phyloP scores from a whole-genome alignment of 2,329 filamentous ascomycete genomes.

The Parascedosporium putredinis region DNA sequence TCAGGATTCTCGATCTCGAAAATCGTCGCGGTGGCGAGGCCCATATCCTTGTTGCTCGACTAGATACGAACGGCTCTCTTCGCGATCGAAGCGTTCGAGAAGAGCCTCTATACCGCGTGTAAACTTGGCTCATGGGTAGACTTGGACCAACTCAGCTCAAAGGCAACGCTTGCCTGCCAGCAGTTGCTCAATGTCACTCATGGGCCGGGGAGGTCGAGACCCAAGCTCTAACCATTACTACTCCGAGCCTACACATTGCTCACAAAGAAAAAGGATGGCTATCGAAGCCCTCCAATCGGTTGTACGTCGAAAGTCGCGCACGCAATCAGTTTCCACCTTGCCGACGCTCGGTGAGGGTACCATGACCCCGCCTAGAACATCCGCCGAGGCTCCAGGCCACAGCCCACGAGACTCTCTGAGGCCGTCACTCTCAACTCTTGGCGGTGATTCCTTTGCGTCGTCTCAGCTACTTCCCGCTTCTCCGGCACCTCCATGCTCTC shows the following conservation, averaged over 20 bases:
- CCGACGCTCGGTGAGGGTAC: neutral
- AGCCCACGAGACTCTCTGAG: no score
- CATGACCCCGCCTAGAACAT: neutral
- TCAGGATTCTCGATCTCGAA: slow-evolving; percentile 54
- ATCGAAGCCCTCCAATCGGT: slow-evolving; percentile 55
- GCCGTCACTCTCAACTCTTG: no score
- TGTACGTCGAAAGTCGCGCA: slow-evolving; percentile 40
- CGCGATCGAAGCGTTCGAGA: slow-evolving; percentile 57
- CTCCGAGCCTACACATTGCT: slow-evolving; percentile 35
- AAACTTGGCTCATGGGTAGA: slow-evolving; percentile 58
- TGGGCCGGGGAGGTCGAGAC: slow-evolving; percentile 8
- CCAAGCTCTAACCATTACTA: slow-evolving; percentile 23
- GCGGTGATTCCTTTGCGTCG: no score
- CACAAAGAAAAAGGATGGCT: slow-evolving; percentile 45
- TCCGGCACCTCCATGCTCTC: neutral
- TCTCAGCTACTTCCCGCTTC: neutral
- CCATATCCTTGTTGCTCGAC: slow-evolving; percentile 50
- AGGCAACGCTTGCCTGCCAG: slow-evolving; percentile 28
- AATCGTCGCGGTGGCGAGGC: slow-evolving; percentile 43
- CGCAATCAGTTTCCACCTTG: slow-evolving; percentile 30
- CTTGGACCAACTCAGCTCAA: slow-evolving; percentile 38
- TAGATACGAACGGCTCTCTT: slow-evolving; percentile 40
- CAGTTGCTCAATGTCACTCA: slow-evolving; percentile 11
- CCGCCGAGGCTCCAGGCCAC: neutral
- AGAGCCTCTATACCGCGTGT: slow-evolving; percentile 55